Evolutionary conservation across 2,329 filamentous ascomycete species (phyloP).

Genomic region (Colletotrichum chrysophilum): DNA sequence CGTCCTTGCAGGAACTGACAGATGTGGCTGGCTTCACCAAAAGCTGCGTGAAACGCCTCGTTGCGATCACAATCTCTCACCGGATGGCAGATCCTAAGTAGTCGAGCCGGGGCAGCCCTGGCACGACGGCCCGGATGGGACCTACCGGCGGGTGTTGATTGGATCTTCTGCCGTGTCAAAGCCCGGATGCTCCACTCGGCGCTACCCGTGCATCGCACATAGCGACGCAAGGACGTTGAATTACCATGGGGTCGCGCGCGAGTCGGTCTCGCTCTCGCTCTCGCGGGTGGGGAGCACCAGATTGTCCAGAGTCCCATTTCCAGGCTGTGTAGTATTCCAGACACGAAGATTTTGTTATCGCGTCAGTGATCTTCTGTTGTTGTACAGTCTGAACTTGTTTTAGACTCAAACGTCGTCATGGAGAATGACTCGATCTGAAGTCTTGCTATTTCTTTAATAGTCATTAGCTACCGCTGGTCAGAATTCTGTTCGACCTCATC

Average conservation of each 20-base stretch:
- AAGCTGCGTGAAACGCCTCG: not conserved
- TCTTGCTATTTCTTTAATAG: not conserved
- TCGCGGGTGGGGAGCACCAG: not conserved
- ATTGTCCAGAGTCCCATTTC: not conserved
- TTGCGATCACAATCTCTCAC: not conserved
- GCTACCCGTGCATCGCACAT: not conserved
- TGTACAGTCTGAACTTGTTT: not conserved
- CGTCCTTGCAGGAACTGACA: not conserved
- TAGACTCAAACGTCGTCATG: not conserved
- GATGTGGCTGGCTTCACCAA: not conserved
- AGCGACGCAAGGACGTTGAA: not conserved
- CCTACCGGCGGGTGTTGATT: not conserved
- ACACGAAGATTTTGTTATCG: not conserved
- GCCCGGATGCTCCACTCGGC: not conserved
- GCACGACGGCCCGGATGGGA: not conserved
- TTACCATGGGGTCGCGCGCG: not conserved
- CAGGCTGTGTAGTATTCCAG: slow-evolving; percentile 2
- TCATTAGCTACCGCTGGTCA: not conserved
- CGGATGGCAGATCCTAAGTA: not conserved
- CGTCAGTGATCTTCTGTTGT: not conserved
- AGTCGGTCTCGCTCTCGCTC: slow-evolving; percentile 15
- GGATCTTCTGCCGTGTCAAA: not conserved
- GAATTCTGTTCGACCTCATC: not conserved
- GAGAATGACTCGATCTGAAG: not conserved
- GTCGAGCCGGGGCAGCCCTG: not conserved